Evolutionary conservation across 345 rosid species (phyloP).

Genomic region (Capsella bursapastoris): DNA sequence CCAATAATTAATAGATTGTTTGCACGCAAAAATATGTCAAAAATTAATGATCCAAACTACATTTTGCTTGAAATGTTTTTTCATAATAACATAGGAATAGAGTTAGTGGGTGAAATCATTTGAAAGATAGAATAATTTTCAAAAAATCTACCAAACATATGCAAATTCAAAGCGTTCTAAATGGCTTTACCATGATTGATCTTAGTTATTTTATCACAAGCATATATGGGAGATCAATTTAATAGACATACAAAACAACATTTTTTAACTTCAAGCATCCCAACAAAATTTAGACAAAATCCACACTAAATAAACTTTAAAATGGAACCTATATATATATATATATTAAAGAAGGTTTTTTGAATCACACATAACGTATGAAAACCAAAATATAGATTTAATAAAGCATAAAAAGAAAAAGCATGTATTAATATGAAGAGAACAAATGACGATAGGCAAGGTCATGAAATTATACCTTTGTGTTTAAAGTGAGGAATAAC

Average conservation of each 20-base stretch:
- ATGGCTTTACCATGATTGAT: background rate
- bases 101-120: background rate
- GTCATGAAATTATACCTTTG: too few relatives aligned
- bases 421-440: too few relatives aligned
- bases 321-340: too few relatives aligned
- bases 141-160: background rate
- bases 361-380: background rate
- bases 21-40: too few relatives aligned
- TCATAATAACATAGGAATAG: background rate
- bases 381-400: too few relatives aligned
- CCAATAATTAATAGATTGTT: too few relatives aligned
- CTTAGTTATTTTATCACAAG: background rate
- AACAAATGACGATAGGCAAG: too few relatives aligned
- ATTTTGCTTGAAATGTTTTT: background rate
- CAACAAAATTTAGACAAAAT: background rate
- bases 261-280: too few relatives aligned
- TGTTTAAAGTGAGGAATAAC: too few relatives aligned
- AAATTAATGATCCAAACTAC: too few relatives aligned
- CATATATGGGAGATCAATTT: background rate
- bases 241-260: background rate
- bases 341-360: background rate
- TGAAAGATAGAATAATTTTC: background rate
- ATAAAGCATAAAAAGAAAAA: too few relatives aligned
- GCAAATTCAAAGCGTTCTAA: background rate
- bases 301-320: background rate